These are phyloP conservation scores for Paramecium bursaria DNA, from an alignment of 73 alveolate genomes.

Conservation along the genomic window DNA sequence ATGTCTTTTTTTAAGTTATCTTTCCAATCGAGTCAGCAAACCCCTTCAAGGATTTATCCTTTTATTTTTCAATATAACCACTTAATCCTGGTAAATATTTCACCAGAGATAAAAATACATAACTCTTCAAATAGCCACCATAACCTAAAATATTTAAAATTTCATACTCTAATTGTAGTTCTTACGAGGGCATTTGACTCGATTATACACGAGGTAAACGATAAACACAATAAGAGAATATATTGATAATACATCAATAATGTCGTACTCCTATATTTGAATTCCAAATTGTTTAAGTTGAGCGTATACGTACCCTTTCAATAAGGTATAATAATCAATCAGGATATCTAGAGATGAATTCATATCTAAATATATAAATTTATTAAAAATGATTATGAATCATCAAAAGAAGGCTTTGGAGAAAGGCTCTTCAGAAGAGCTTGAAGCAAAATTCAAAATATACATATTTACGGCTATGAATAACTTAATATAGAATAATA, in stretches of 20 bases:
- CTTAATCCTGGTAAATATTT: slow-evolving; percentile 22
- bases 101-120: not conserved
- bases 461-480: slow-evolving; percentile 32
- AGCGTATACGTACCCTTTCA: not conserved
- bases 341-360: not conserved
- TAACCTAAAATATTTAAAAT: not conserved
- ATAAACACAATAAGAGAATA: not conserved
- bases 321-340: no score
- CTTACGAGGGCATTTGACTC: not conserved
- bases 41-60: not conserved
- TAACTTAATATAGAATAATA: slow-evolving; percentile 9
- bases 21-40: not conserved
- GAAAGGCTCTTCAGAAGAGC: slow-evolving; percentile 15
- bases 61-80: not conserved
- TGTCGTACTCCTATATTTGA: not conserved
- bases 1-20: not conserved
- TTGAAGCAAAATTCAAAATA: slow-evolving; percentile 30
- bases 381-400: slow-evolving; percentile 53
- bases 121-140: not conserved
- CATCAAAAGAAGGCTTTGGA: slow-evolving; percentile 32
- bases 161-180: slow-evolving; percentile 39
- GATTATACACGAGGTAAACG: not conserved
- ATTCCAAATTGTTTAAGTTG: not conserved
- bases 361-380: slow-evolving; percentile 1
- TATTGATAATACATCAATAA: not conserved